A percentile compares a stretch with the other conserved stretches of the same genome.
Evolutionary conservation across 495 filamentous ascomycete species (phyloP).

Genomic region (Saxophila tyrrhenica): DNA sequence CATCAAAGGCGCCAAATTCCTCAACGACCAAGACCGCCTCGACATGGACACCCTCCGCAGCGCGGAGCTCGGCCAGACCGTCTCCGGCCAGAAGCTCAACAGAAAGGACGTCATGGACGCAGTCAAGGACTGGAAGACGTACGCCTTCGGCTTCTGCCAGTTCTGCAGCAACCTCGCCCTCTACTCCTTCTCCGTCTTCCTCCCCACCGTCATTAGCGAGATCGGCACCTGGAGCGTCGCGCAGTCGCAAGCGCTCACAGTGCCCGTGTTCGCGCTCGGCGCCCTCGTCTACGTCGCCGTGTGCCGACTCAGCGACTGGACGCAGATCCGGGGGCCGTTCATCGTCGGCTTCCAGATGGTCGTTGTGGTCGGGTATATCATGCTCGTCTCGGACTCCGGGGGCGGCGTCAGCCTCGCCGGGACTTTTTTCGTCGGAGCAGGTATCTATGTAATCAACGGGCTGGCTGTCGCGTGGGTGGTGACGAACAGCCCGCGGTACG

Average conservation of each 20-base stretch:
- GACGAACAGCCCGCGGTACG: background rate
- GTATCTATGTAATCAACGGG: background rate
- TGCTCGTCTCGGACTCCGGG: background rate
- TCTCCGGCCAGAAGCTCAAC: constrained; percentile 49
- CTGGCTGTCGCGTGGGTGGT: background rate
- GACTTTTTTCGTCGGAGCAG: background rate
- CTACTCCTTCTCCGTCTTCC: constrained; percentile 1
- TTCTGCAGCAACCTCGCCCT: background rate
- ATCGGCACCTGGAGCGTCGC: background rate
- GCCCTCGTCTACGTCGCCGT: constrained; percentile 27
- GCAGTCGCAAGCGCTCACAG: constrained; percentile 27
- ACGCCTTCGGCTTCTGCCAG: constrained; percentile 4
- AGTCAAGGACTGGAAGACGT: constrained; percentile 47
- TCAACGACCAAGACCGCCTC: constrained; percentile 48
- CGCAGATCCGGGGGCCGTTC: background rate
- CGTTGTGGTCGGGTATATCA: background rate
- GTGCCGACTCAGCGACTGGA: background rate
- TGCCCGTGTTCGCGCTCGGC: constrained; percentile 23
- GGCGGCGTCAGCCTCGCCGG: background rate
- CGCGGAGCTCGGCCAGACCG: constrained; percentile 44
- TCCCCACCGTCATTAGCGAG: background rate
- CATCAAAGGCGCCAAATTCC: constrained; percentile 43
- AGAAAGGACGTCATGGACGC: constrained; percentile 41
- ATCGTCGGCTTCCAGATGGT: too few relatives aligned
- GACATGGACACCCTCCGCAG: constrained; percentile 36